Evolutionary conservation across 2,329 filamentous ascomycete species (phyloP).

Genomic region (Cladophialophora carrionii): DNA sequence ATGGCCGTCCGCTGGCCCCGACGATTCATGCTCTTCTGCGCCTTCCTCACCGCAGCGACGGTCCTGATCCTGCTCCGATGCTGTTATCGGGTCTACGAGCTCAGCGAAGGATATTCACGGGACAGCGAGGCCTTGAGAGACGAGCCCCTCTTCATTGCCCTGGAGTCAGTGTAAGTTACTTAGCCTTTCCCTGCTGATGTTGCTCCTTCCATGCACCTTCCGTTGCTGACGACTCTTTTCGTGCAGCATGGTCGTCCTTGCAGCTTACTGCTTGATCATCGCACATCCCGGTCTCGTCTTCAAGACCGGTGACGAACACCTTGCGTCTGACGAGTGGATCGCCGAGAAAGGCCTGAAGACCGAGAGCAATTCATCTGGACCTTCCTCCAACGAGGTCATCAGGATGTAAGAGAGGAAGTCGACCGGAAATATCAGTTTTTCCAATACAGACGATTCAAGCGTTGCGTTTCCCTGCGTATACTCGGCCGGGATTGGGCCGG

Average conservation of each 20-base stretch:
- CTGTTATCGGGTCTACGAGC: slow-evolving; percentile 68
- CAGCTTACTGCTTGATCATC: slow-evolving; percentile 26
- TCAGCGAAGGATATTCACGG: slow-evolving; percentile 49
- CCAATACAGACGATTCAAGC: neutral
- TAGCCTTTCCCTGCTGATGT: neutral
- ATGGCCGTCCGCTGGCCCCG: slow-evolving; percentile 38
- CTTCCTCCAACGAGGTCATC: neutral
- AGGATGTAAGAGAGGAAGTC: neutral
- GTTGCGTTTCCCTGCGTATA: neutral
- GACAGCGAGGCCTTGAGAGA: slow-evolving; percentile 60
- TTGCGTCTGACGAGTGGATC: neutral
- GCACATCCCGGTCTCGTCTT: slow-evolving; percentile 35
- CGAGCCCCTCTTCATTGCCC: slow-evolving; percentile 60
- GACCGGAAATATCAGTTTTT: neutral
- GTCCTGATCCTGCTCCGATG: slow-evolving; percentile 66
- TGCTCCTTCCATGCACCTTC: too few relatives aligned
- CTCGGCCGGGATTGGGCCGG: too few relatives aligned
- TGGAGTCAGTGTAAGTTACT: slow-evolving; percentile 50
- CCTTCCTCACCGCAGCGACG: slow-evolving; percentile 61
- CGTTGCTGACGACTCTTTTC: slow-evolving; percentile 23
- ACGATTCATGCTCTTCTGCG: slow-evolving; percentile 59
- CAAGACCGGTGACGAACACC: slow-evolving; percentile 17
- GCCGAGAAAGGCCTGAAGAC: neutral
- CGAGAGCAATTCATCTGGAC: neutral
- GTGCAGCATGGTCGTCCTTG: slow-evolving; percentile 29